Evolutionary conservation across 352 stramenopile species (phyloP).

Genomic region (Hyaloperonospora brassicae): DNA sequence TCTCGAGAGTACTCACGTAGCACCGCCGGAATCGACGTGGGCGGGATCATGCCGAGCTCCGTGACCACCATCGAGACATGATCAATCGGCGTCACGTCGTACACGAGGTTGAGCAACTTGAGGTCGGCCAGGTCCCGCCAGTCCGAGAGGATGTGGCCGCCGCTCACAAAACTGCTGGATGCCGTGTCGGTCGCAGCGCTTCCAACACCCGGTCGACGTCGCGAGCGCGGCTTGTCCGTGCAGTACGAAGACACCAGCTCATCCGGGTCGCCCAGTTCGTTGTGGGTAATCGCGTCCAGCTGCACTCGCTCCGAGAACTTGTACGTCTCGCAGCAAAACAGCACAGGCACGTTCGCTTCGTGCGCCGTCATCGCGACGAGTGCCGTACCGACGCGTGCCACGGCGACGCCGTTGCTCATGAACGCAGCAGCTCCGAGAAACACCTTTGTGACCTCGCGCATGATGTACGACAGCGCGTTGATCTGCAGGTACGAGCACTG

Average conservation of each 20-base stretch:
- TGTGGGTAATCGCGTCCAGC: conserved; percentile 95
- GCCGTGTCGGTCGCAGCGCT: conserved; percentile 1
- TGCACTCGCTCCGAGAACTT: conserved; percentile 95
- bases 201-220: conserved; percentile 10
- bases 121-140: conserved; percentile 68
- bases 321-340: conserved; percentile 98
- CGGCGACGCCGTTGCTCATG: conserved; percentile 92
- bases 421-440: conserved; percentile 91
- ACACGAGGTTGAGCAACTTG: conserved; percentile 85
- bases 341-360: conserved; percentile 89
- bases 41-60: conserved; percentile 96
- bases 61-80: conserved; percentile 97
- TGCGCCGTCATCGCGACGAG: conserved; percentile 89
- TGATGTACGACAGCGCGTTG: conserved; percentile 92
- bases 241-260: conserved; percentile 65
- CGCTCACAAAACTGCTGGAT: conserved; percentile 8
- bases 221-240: conserved; percentile 42
- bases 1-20: conserved; percentile 89
- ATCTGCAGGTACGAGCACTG: conserved; percentile 91
- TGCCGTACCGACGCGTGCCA: conserved; percentile 87
- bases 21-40: conserved; percentile 94
- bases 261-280: conserved; percentile 94
- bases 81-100: conserved; percentile 94
- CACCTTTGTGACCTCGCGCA: conserved; percentile 95
- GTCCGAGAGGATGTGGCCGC: conserved; percentile 66